Evolutionary conservation across 2,329 filamentous ascomycete genomes (phyloP), one percentile per base, ranked within the genome.

Genomic region (Pyrenochaeta sp.): DNA sequence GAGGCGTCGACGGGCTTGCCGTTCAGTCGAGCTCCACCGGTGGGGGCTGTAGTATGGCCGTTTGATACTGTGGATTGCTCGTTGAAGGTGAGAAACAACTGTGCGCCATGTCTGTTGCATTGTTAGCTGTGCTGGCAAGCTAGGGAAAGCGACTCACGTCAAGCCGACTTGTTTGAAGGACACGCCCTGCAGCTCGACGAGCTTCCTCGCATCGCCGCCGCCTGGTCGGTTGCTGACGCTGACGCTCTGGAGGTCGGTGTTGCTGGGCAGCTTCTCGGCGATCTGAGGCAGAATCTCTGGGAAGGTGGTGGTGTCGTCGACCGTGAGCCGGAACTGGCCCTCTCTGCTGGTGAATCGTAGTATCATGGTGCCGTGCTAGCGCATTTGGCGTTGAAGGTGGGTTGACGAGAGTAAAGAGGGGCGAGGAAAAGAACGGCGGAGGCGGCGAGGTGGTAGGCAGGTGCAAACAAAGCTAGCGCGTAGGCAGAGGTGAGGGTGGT

Each of bases 281-380:
- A 87, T 76, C 71, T 84, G 66, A 11, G 71, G 70, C 10, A 81
- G 68, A 19, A 86, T 73, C 7, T 80, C 75, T 14, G 77, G 68
- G 69, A 97, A 96, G 0, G 86, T 85, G 52, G 89, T 85, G 28
- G 81, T 80, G 36, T 86, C 82, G 60, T 92, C 86, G 58, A 95
- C 83, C 37, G 81, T 89, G 63, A 97, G 79, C 60, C 94, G 88
- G 73, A 92, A 87, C 80, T 94, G 94, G 76, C 94, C 94, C 76
- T 96, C 91, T 54, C 89, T 90, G 69, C 91, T 91, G 63, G 92
- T 87, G 60, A 96, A 89, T 72, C 92, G 85, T 43, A 96, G 79
- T 65, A 96, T 81, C 85, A 96, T 96, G 48, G 35, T 45, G 42
- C 24, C 22, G 5, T 28, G 27, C 42, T 49, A 26, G 40, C 19